A percentile compares a stretch with the other conserved stretches of the same genome.
Evolutionary conservation across 257 asterid genomes (phyloP).

Genomic region (Nyctanthes arbortristis): DNA sequence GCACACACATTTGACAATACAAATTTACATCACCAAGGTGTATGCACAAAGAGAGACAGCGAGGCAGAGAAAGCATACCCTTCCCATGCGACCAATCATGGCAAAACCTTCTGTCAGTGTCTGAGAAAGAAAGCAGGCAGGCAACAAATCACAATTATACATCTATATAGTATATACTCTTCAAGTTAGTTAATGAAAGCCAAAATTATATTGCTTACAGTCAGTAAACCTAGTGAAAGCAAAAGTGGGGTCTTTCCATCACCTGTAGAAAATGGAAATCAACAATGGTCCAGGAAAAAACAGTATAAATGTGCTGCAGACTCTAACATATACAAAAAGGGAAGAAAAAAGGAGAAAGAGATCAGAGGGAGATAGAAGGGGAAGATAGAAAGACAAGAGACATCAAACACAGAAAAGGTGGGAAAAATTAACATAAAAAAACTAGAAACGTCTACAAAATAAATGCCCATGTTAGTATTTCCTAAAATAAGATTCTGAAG

Average conservation of each 20-base stretch:
- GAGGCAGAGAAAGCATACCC: slow-evolving; percentile 40
- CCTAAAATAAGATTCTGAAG: no score
- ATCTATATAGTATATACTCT: not conserved
- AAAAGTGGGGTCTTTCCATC: slow-evolving; percentile 56
- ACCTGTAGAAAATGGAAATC: slow-evolving; percentile 33
- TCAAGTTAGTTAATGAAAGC: slow-evolving; percentile 1
- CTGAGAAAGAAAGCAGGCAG: slow-evolving; percentile 36
- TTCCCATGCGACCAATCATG: slow-evolving; percentile 91
- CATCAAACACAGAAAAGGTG: no score
- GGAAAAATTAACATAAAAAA: no score
- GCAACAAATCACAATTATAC: slow-evolving; percentile 2
- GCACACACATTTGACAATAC: slow-evolving; percentile 1
- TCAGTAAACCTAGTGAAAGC: slow-evolving; percentile 63
- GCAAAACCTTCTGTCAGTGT: slow-evolving; percentile 86
- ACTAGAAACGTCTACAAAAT: no score
- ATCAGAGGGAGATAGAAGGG: no score
- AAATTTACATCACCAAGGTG: not conserved
- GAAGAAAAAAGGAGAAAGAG: no score
- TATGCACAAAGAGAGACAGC: not conserved
- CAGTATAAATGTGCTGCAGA: no score
- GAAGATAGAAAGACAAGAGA: no score
- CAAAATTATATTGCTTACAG: slow-evolving; percentile 53
- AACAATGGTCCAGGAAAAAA: slow-evolving; percentile 2
- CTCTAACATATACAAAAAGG: no score
- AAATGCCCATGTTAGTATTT: no score